Evolutionary conservation across 352 stramenopile genomes (phyloP), one percentile per base, ranked within the genome.

Genomic region (Peronospora tabacina): DNA sequence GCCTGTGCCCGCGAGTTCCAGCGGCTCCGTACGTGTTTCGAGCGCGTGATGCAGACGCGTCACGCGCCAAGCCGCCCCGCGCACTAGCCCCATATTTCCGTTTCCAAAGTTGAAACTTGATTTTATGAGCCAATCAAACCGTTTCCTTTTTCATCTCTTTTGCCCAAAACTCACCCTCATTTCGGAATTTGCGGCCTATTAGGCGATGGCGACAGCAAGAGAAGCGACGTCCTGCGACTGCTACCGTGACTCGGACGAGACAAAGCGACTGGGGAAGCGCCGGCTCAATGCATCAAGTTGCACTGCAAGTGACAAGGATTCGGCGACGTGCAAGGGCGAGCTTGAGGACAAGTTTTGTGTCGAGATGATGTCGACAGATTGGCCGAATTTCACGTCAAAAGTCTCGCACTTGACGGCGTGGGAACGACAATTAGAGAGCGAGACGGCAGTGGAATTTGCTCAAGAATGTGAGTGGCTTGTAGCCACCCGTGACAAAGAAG

Each of bases 1-100:
- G 75, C 63, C 17, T 90, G 80, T 55, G 75, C 83, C 20, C 63
- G 69, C 37, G 80, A 90, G 66, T 90, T 90, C 49, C 50, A 70
- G 42, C 87, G 86, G 56, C 66, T 90, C 19, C 73, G 72, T 49
- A 49, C 58, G 15, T 90, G 80, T 61, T 85, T 88, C 45, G 52
- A 76, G 58, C 77, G 67, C 44, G 61, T 61, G 5, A 53, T 58
- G 11, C 61, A 52, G 44, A 75, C 79, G 52, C 70, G 60, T 43
- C 57, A 52, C 58, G 20, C 39, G n/a, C n/a, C n/a, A n/a, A n/a
- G n/a, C n/a, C n/a, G n/a, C n/a, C n/a, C n/a, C n/a, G n/a, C 20
- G 2, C 20, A 22, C 2, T 28, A n/a, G 17, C 10, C 5, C 43
- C 3, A 35, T 44, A 44, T 19, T 29, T 34, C 7, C 5, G 40